Conservation (phyloP, 768 basidiomycete genomes). For the Lactarius akahatsu region DNA sequence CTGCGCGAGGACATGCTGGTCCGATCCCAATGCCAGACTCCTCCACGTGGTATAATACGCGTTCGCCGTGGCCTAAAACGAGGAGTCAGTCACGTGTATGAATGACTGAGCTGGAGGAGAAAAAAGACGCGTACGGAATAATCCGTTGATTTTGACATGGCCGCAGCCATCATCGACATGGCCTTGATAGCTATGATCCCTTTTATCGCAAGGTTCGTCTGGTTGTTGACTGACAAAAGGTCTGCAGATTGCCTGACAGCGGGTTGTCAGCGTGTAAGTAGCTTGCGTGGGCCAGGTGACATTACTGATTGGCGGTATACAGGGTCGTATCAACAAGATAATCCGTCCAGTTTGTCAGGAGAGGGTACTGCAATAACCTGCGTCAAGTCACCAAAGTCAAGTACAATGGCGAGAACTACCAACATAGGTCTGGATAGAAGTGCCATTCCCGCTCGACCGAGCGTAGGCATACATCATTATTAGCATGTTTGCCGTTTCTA, state of each 20-base stretch:
- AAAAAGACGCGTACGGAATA: slow-evolving; percentile 6
- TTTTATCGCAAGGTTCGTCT: slow-evolving; percentile 27
- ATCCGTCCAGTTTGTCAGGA: slow-evolving; percentile 21
- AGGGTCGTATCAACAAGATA: slow-evolving; percentile 12
- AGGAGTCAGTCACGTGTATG: neutral
- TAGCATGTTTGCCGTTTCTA: slow-evolving; percentile 28
- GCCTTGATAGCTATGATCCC: slow-evolving; percentile 28
- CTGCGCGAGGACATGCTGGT: slow-evolving; percentile 19
- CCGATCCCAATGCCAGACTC: slow-evolving; percentile 13
- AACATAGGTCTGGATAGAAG: slow-evolving; percentile 12
- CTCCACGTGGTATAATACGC: slow-evolving; percentile 17
- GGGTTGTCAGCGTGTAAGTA: neutral
- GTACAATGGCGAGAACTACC: neutral
- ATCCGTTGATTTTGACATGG: neutral
- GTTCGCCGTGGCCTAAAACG: slow-evolving; percentile 4
- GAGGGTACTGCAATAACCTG: slow-evolving; percentile 4
- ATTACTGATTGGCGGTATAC: slow-evolving; percentile 18
- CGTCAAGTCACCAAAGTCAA: neutral
- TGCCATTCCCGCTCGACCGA: slow-evolving; percentile 6
- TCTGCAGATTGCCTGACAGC: slow-evolving; percentile 12
- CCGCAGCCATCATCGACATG: slow-evolving; percentile 19
- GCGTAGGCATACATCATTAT: slow-evolving; percentile 26
- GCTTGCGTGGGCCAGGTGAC: neutral
- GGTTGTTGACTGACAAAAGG: slow-evolving; percentile 5
- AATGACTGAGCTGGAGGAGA: neutral